Evolutionary conservation across 2,329 filamentous ascomycete genomes (phyloP), one percentile per base, ranked within the genome.

Genomic region (Pseudopithomyces chartarum): DNA sequence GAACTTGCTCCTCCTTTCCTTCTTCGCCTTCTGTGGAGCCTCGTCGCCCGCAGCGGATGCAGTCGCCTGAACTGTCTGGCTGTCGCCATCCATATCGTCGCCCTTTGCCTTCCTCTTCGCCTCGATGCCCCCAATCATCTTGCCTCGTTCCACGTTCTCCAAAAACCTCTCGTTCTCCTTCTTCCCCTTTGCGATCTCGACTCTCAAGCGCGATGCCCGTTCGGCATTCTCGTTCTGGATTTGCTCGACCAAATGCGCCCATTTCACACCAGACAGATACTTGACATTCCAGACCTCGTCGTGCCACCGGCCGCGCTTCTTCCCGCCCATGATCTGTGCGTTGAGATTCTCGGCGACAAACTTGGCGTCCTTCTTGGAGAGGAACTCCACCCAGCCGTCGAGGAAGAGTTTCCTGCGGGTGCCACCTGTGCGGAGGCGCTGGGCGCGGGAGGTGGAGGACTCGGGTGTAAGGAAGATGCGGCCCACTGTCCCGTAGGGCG

Each of bases 351-450:
- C 89, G 48, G 87, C 90, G 0, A 86, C 88, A n/a, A 85, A 80
- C 73, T 93, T 92, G 34, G 91, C 91, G 60, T 93, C 87, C 61
- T 83, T 83, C 76, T 95, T 95, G 60, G 84, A 82, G 34, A 86
- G 75, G 67, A 94, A 96, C 74, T 96, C 92, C 26, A 95, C 86
- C 91, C 91, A 96, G 44, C 91, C 92, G 75, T 96, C 92, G 3
- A 86, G 88, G 77, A 87, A 95, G n/a, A 85, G 85, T 57, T 87
- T 85, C 76, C 92, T 92, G 79, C 92, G 92, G 79, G 94, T 95
- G 56, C 91, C 91, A 49, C 92, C 91, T 49, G 82, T 84, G 53
- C 84, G 84, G 12, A 92, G 82, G 29, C 91, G 87, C 23, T 86
- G 83, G 7, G 85, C 80, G 65, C 91, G 89, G 6, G 84, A 82